Evolutionary conservation across 352 stramenopile species (phyloP).

Genomic region (Phytophthora megakarya): DNA sequence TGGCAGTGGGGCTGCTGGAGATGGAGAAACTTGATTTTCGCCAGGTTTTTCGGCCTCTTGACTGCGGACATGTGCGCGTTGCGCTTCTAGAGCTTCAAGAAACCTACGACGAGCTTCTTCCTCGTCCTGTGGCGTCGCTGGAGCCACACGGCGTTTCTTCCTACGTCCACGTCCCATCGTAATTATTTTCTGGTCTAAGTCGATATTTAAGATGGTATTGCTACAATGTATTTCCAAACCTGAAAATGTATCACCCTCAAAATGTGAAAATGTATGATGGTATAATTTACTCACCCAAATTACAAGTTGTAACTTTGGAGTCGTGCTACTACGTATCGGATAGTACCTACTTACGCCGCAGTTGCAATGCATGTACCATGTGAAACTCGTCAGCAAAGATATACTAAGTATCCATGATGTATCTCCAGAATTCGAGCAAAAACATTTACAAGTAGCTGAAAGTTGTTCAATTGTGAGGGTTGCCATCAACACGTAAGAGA

Average conservation of each 20-base stretch:
- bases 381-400: no score
- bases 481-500: not conserved
- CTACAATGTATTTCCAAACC: not conserved
- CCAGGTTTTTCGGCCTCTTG: slow-evolving; percentile 6
- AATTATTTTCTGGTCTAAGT: not conserved
- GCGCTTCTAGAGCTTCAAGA: slow-evolving; percentile 61
- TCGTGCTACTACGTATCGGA: no score
- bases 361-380: no score
- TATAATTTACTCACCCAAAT: no score
- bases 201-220: not conserved
- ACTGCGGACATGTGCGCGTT: slow-evolving; percentile 50
- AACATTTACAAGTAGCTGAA: no score
- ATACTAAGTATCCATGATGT: no score
- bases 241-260: not conserved
- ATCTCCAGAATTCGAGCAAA: not conserved
- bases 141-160: slow-evolving; percentile 39
- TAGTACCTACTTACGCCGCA: no score
- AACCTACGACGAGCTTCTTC: slow-evolving; percentile 45
- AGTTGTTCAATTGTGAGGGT: not conserved
- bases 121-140: slow-evolving; percentile 18
- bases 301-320: no score
- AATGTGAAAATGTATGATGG: not conserved
- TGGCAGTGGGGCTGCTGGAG: slow-evolving; percentile 31
- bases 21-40: not conserved
- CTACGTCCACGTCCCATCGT: slow-evolving; percentile 24